Evolutionary conservation across 2,329 filamentous ascomycete species (phyloP), one percentile per base, ranked within the genome.

Genomic region (Sclerotinia minor): DNA sequence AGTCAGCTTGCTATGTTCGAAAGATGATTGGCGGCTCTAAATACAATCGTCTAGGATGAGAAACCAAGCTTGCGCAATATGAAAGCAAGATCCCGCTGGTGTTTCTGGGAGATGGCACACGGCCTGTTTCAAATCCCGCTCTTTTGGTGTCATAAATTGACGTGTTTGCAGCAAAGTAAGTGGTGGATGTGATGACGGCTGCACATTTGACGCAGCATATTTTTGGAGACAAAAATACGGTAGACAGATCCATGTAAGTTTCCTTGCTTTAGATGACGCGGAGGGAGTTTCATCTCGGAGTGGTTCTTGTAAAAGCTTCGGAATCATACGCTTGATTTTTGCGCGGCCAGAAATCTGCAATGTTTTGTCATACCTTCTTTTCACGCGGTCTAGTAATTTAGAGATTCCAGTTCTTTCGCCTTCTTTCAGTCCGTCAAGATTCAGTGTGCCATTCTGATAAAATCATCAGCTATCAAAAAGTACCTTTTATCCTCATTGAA

Each of bases 41-140:
- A 49, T 73, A 82, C 81, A 78, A 55, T 82, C 79, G 52, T 80
- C 79, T 1, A 84, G 69, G 8, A 83, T 74, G 6, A 84, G 70
- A 69, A 79, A 81, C 83, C 82, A 84, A 13, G 83, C 67, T 70
- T 84, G 83, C 0, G 79, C 76, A 55, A 84, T 79, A 67, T 84
- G 82, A 66, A 82, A 83, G 64, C 81, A 84, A 24, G 79, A 72
- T 1, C 76, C 78, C 13, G 75, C 70, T 0, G 76, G 76, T 3
- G 76, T 77, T 52, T 76, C 75, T 1, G 76, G 76, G 19, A 79
- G 73, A 65, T 79, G 78, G 64, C 81, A 79, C 11, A 83, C 79
- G 3, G 80, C 82, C 70, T 84, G 82, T 35, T 79, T 74, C 80
- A 83, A 79, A 50, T 84, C 82, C 64, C 82, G 76, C 44, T 79